Base-by-base conservation (phyloP, 169 alveolate species). In the Eimeria tenella region DNA sequence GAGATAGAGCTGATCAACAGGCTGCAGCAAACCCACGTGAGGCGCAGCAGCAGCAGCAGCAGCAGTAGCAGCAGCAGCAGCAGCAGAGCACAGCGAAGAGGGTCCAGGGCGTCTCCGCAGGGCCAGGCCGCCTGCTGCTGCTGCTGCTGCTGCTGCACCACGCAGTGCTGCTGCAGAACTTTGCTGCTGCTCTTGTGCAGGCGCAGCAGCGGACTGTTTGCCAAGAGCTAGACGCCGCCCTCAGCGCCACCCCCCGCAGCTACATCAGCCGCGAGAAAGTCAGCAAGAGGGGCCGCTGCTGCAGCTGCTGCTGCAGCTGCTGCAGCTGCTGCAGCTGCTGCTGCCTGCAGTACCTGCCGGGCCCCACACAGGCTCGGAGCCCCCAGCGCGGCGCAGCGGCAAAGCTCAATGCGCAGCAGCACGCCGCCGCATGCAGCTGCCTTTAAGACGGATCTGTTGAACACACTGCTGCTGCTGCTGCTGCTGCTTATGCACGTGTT, bases 1-100 rank as follows among this genome's bases (percentile, higher is more conserved):
- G 96, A 94, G 77, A 94, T 74, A 95, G 96, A 94, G 50, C 94
- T 94, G 55, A 94, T 94, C 50, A 93, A 71, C 87, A 77, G 96
- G 53, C 82, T 94, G 73, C 96, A 94, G 86, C 90, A 94, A 82
- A 94, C 96, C 9, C 96, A 94, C 10, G 90, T 86, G 70, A 13
- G 79, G 53, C 42, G 42, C 42, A 31, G 42, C 42, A 31, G 42
- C 42, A 31, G 42, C 42, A 31, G 42, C 42, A 31, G 19, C 88
- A 79, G 70, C 42, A 31, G 42, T 2, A 31, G 42, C 42, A 31
- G 42, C 42, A 31, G 42, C 42, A 31, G 42, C 11, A 25, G n/a
- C 68, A 58, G 68, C 19, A 13, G 15, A 3, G 84, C 84, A 74
- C 7, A 10, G 31, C 31, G 31, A n/a, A 53, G 21, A 74, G 62